Evolutionary conservation across 225 moss, liverwort and hornwort species (phyloP).

Genomic region (Straminergon stramineum): DNA sequence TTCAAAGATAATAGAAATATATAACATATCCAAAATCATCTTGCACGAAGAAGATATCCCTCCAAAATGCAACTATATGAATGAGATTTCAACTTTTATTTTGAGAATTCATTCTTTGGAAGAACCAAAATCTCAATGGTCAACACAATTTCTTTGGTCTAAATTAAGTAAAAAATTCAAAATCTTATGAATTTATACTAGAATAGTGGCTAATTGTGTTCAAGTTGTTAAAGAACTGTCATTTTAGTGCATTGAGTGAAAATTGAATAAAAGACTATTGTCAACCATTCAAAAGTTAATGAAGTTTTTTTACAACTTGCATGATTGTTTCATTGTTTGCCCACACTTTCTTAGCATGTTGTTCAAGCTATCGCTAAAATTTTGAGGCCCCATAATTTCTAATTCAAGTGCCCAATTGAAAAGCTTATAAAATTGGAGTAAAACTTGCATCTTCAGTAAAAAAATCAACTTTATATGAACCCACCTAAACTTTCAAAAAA

Average conservation of each 20-base stretch:
- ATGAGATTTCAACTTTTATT: background rate
- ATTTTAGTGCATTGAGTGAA: background rate
- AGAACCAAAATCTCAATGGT: background rate
- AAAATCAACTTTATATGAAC: background rate
- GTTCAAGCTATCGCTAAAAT: too few species aligned
- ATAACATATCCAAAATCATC: background rate
- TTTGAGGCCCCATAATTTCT: background rate
- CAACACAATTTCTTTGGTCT: background rate
- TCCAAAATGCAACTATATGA: background rate
- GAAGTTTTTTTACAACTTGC: too few species aligned
- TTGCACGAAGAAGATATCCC: background rate
- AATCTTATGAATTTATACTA: background rate
- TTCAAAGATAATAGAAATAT: too few species aligned
- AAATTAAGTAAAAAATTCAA: background rate
- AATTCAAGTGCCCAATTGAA: background rate
- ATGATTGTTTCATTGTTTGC: background rate
- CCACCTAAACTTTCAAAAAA: fast-evolving
- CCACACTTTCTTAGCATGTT: too few species aligned
- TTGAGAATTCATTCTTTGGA: background rate
- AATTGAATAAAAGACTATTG: background rate
- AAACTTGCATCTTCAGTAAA: background rate
- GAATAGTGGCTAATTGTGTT: background rate
- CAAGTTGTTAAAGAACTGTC: background rate
- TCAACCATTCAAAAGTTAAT: too few species aligned
- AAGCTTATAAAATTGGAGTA: too few species aligned